Evolutionary conservation across 2,329 filamentous ascomycete species (phyloP).

Genomic region (Ilyonectria sp.): DNA sequence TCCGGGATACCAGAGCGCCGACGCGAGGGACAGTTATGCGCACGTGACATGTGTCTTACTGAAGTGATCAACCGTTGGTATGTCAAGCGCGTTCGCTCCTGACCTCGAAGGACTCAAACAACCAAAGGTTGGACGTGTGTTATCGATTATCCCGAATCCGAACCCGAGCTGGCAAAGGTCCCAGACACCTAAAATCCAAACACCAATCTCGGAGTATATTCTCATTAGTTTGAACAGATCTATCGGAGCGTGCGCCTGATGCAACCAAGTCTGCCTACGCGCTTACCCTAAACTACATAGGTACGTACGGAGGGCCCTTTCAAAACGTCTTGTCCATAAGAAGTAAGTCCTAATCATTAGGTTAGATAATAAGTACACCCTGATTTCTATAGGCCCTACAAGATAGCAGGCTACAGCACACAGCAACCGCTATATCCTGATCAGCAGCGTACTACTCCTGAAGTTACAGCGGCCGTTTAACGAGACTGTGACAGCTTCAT

Average conservation of each 20-base stretch:
- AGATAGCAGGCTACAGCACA: no score
- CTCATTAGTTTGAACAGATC: neutral
- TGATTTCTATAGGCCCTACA: no score
- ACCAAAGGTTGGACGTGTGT: neutral
- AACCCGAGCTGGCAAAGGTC: neutral
- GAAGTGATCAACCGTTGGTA: neutral
- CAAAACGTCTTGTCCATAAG: no score
- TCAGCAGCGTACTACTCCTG: no score
- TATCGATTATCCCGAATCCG: neutral
- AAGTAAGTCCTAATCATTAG: no score
- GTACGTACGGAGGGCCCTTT: no score
- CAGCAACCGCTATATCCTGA: no score
- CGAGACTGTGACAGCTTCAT: no score
- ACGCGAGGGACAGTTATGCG: neutral
- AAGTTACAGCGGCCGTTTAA: no score
- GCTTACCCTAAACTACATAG: neutral
- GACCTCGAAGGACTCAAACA: neutral
- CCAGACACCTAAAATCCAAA: neutral
- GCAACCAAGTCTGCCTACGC: neutral
- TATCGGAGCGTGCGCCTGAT: neutral
- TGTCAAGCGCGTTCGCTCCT: neutral
- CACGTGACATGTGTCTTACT: neutral
- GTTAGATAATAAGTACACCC: no score
- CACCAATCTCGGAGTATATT: neutral
- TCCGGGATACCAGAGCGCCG: slow-evolving; percentile 19